These are phyloP conservation scores for Epicoccum nigrum DNA, from an alignment of 2,329 filamentous ascomycete species.

Conservation along the genomic window DNA sequence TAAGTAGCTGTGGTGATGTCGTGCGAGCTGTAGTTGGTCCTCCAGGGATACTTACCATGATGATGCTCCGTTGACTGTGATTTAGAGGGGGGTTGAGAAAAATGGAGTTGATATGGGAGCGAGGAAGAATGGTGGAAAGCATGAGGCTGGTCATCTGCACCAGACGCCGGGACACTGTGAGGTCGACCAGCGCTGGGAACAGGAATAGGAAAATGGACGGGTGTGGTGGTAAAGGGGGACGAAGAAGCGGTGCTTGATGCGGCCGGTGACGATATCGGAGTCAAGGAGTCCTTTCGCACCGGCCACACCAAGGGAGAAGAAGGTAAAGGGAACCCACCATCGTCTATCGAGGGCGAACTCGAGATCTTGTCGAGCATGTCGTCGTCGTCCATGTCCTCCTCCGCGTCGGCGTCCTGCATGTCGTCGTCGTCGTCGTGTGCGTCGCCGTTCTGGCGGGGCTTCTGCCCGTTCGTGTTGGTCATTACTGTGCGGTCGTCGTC, in stretches of 20 bases:
- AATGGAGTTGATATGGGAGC: constrained; percentile 44
- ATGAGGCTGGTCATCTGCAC: constrained; percentile 27
- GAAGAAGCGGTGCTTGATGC: constrained; percentile 43
- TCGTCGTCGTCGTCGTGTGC: constrained; percentile 50
- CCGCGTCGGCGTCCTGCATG: constrained; percentile 67
- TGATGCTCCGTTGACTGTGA: constrained; percentile 54
- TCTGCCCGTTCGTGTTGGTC: constrained; percentile 28
- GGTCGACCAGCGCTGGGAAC: constrained; percentile 30
- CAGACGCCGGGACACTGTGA: constrained; percentile 37
- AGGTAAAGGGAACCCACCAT: constrained; percentile 79
- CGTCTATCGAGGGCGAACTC: constrained; percentile 97
- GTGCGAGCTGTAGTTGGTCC: constrained; percentile 21
- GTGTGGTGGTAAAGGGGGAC: constrained; percentile 53
- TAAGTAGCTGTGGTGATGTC: constrained; percentile 1
- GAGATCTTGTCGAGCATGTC: constrained; percentile 99
- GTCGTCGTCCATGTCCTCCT: constrained; percentile 83
- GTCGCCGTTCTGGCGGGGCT: constrained; percentile 44
- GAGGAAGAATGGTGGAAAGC: constrained; percentile 42
- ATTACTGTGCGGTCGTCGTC: constrained; percentile 60
- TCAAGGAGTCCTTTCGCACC: constrained; percentile 51
- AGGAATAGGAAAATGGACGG: constrained; percentile 52
- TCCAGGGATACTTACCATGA: constrained; percentile 56
- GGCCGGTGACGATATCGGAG: constrained; percentile 42
- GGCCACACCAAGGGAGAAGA: constrained; percentile 47
- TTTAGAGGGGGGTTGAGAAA: constrained; percentile 26